phyloP scores from a whole-genome alignment of 2,329 filamentous ascomycete species.

The Alternaria longipes region DNA sequence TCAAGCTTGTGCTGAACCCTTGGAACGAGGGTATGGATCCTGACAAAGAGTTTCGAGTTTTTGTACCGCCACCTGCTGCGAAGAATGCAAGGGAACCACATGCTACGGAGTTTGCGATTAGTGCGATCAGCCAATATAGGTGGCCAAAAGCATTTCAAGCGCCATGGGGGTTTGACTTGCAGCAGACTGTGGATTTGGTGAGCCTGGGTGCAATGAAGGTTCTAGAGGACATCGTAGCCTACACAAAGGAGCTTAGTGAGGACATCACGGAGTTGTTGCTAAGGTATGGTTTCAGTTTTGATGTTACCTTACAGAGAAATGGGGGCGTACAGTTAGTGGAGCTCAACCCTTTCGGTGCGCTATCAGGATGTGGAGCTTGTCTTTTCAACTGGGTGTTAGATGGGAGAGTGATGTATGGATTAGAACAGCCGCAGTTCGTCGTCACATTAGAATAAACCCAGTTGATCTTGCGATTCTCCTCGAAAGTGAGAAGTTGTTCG shows the following conservation, averaged over 20 bases:
- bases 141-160: conserved; percentile 15
- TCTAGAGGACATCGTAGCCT: conserved; percentile 7
- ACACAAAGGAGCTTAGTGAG: conserved; percentile 6
- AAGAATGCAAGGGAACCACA: background rate
- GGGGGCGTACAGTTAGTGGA: conserved; percentile 51
- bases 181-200: conserved; percentile 9
- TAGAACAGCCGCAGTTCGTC: conserved; percentile 19
- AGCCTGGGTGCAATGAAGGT: conserved; percentile 1
- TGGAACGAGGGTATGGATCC: conserved; percentile 55
- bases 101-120: conserved; percentile 7
- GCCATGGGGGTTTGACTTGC: background rate
- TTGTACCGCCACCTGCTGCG: conserved; percentile 51
- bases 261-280: conserved; percentile 37
- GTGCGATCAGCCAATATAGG: conserved; percentile 25
- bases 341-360: conserved; percentile 57
- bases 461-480: background rate
- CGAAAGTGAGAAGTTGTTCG: background rate
- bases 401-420: conserved; percentile 50
- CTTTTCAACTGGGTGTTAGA: conserved; percentile 59
- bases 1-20: conserved; percentile 54
- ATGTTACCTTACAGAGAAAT: conserved; percentile 52
- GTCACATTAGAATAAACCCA: background rate
- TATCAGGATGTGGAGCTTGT: conserved; percentile 57
- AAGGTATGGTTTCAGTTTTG: conserved; percentile 56
- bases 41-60: conserved; percentile 55